Conservation (phyloP, 1,139 yeast genomes). For the Kodamaea alishanica region DNA sequence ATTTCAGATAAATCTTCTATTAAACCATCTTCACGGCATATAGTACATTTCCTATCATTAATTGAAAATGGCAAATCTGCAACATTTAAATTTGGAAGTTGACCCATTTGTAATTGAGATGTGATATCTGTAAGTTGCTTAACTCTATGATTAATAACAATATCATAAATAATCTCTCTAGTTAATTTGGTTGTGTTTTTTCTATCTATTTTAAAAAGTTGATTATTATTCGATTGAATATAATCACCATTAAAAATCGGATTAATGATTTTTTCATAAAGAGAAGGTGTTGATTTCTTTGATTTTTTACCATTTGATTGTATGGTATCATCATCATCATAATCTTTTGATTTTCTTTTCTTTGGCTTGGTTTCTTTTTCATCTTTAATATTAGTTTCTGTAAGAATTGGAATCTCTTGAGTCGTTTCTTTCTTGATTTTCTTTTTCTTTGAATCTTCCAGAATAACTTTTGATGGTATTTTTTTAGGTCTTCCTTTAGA, state of each 20-base stretch:
- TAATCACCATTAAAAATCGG: slow-evolving; percentile 19
- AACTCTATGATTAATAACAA: slow-evolving; percentile 15
- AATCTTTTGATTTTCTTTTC: slow-evolving; percentile 3
- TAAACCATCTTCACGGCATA: slow-evolving; percentile 42
- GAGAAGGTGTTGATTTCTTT: slow-evolving; percentile 6
- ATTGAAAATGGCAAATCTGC: slow-evolving; percentile 24
- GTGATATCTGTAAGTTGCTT: slow-evolving; percentile 25
- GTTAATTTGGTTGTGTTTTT: slow-evolving; percentile 13
- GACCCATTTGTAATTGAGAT: slow-evolving; percentile 19
- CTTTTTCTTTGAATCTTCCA: slow-evolving; percentile 7
- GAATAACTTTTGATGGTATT: slow-evolving; percentile 6
- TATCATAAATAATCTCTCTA: slow-evolving; percentile 9
- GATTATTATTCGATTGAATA: slow-evolving; percentile 11
- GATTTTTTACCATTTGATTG: slow-evolving; percentile 8
- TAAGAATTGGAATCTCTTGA: background rate
- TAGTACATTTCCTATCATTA: slow-evolving; percentile 45
- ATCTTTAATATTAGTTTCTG: slow-evolving; percentile 1
- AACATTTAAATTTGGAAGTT: slow-evolving; percentile 19
- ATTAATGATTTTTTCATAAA: slow-evolving; percentile 5
- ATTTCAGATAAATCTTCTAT: slow-evolving; percentile 24
- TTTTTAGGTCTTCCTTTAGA: slow-evolving; percentile 2
- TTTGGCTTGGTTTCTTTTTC: slow-evolving; percentile 3
- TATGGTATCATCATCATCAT: slow-evolving; percentile 1
- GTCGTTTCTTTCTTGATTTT: slow-evolving; percentile 8
- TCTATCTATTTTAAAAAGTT: slow-evolving; percentile 12